phyloP scores from a whole-genome alignment of 345 rosid genomes.

The Punica granatum region DNA sequence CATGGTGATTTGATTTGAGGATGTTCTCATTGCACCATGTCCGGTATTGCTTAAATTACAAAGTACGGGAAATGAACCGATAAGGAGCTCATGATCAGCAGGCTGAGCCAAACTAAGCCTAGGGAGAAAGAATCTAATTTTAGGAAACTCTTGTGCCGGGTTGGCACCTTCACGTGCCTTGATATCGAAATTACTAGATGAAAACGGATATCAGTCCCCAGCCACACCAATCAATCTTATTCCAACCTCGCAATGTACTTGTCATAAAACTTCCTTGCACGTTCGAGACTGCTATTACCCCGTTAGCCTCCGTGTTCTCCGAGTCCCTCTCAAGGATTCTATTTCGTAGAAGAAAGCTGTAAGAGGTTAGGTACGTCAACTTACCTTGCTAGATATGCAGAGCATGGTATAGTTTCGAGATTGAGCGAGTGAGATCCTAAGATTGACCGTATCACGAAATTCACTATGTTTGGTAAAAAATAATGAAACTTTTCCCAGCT shows the following conservation, averaged over 20 bases:
- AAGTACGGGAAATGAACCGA: too few relatives aligned
- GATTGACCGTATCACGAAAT: too few relatives aligned
- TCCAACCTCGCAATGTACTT: constrained; percentile 73
- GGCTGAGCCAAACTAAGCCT: background rate
- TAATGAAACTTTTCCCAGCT: too few relatives aligned
- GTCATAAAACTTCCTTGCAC: constrained; percentile 76
- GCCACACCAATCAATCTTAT: constrained; percentile 32
- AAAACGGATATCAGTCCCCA: too few relatives aligned
- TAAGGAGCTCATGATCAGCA: background rate
- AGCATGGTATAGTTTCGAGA: too few relatives aligned
- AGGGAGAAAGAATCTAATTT: background rate
- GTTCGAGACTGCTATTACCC: constrained; percentile 93
- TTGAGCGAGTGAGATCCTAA: too few relatives aligned
- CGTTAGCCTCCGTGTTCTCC: constrained; percentile 88
- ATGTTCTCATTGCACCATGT: too few relatives aligned
- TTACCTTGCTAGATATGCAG: too few relatives aligned
- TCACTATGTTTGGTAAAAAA: too few relatives aligned
- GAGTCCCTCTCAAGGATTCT: constrained; percentile 65
- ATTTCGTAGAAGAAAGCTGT: constrained; percentile 87
- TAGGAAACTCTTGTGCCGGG: background rate
- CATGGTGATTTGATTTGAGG: background rate
- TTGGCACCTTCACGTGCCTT: background rate
- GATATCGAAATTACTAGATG: background rate
- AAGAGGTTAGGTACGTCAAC: constrained; percentile 61
- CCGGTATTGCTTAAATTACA: too few relatives aligned